phyloP scores from a whole-genome alignment of 148 eudicot species.

The Bassia scoparia region DNA sequence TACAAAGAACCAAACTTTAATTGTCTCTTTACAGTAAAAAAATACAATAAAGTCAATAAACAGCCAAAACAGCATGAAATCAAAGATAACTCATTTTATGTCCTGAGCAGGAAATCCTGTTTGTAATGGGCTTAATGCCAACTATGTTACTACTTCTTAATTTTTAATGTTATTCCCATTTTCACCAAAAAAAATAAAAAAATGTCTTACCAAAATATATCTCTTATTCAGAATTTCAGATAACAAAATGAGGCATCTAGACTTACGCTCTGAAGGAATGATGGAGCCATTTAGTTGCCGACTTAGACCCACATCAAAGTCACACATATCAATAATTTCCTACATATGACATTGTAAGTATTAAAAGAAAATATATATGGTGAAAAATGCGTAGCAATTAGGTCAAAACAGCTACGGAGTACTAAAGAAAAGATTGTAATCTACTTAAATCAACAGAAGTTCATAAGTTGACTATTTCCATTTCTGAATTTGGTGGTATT shows the following conservation, averaged over 20 bases:
- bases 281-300: constrained; percentile 92
- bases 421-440: neutral
- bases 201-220: neutral
- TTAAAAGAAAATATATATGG: neutral
- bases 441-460: neutral
- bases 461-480: neutral
- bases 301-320: constrained; percentile 95
- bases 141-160: too few relatives aligned
- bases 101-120: too few relatives aligned
- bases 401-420: neutral
- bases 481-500: neutral
- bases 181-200: too few relatives aligned
- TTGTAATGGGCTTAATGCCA: too few relatives aligned
- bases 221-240: neutral
- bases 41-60: too few relatives aligned
- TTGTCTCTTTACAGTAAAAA: too few relatives aligned
- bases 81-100: too few relatives aligned
- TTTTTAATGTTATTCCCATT: too few relatives aligned
- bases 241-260: constrained; percentile 1
- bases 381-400: neutral
- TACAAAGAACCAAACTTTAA: too few relatives aligned
- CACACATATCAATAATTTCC: constrained; percentile 99
- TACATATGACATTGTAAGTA: constrained; percentile 35
- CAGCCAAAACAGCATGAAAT: too few relatives aligned
- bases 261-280: constrained; percentile 98